These are phyloP conservation scores for Phytophthora kernoviae DNA, from an alignment of 352 stramenopile genomes.

Conservation along the genomic window DNA sequence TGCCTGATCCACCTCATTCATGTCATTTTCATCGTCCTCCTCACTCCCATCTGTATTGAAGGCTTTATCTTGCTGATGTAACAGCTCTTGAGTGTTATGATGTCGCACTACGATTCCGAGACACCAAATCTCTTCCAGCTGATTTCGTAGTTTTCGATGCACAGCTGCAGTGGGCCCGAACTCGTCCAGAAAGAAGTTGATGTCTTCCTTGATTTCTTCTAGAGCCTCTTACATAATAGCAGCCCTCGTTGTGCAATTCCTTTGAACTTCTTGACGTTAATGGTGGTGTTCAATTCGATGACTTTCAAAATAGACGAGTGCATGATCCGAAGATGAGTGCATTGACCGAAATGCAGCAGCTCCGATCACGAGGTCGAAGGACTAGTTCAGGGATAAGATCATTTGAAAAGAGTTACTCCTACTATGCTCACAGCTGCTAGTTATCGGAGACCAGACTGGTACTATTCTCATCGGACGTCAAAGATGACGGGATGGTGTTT, in stretches of 20 bases:
- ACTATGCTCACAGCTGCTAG: neutral
- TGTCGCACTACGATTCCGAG: neutral
- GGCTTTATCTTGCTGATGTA: neutral
- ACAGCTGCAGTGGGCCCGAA: conserved; percentile 18
- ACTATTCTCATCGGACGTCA: neutral
- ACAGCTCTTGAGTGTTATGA: neutral
- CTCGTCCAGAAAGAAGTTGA: conserved; percentile 16
- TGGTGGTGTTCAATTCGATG: neutral
- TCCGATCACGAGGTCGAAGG: too few relatives aligned
- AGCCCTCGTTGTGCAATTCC: too few relatives aligned
- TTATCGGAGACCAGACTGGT: neutral
- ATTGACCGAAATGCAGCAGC: too few relatives aligned
- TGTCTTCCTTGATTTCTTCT: conserved; percentile 8
- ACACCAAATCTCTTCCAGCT: conserved; percentile 1
- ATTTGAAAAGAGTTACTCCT: too few relatives aligned
- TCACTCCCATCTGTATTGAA: neutral
- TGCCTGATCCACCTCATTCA: neutral
- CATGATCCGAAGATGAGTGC: too few relatives aligned
- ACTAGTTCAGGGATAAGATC: too few relatives aligned
- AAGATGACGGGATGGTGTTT: neutral
- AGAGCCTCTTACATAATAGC: too few relatives aligned
- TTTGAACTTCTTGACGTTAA: neutral
- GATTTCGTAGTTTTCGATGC: neutral
- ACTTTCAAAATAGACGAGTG: neutral
- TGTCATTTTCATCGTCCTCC: neutral